phyloP scores from a whole-genome alignment of 495 filamentous ascomycete species.

The Oidiodendron maius region DNA sequence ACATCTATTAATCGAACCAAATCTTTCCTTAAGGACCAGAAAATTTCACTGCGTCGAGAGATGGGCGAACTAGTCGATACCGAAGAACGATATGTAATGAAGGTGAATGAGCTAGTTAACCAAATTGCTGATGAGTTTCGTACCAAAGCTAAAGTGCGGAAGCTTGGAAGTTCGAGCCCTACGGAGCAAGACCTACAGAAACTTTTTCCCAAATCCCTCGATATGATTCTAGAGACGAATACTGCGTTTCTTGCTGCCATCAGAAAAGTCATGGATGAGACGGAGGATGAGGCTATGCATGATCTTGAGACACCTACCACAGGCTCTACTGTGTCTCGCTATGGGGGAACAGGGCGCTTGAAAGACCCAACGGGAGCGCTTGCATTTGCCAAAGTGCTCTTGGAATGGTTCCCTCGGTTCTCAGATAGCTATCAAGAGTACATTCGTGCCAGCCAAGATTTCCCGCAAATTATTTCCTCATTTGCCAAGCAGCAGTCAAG shows the following conservation, averaged over 20 bases:
- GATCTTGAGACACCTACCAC: slow-evolving; percentile 58
- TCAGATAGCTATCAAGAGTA: slow-evolving; percentile 85
- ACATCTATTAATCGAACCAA: slow-evolving; percentile 68
- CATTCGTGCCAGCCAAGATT: slow-evolving; percentile 76
- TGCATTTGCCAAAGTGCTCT: slow-evolving; percentile 67
- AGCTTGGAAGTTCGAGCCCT: slow-evolving; percentile 61
- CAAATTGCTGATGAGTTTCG: slow-evolving; percentile 69
- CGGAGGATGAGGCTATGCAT: slow-evolving; percentile 69
- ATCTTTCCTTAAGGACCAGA: slow-evolving; percentile 72
- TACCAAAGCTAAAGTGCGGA: slow-evolving; percentile 52
- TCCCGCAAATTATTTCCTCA: slow-evolving; percentile 69
- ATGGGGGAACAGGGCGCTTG: slow-evolving; percentile 33
- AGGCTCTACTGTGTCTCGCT: slow-evolving; percentile 33
- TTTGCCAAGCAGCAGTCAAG: slow-evolving; percentile 74
- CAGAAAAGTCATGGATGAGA: slow-evolving; percentile 69
- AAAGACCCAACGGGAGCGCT: slow-evolving; percentile 69
- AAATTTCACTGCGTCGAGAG: slow-evolving; percentile 75
- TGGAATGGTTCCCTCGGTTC: slow-evolving; percentile 89
- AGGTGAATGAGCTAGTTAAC: slow-evolving; percentile 74
- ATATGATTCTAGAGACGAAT: slow-evolving; percentile 74
- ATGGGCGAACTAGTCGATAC: slow-evolving; percentile 91
- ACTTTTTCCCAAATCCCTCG: slow-evolving; percentile 75
- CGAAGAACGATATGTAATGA: slow-evolving; percentile 86
- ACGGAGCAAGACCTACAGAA: slow-evolving; percentile 63
- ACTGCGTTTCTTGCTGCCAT: slow-evolving; percentile 70